A percentile compares a stretch with the other conserved stretches of the same genome.
These are phyloP conservation scores for Heracleum sosnowskyi DNA, from an alignment of 129 eudicot species.

Conservation along the genomic window DNA sequence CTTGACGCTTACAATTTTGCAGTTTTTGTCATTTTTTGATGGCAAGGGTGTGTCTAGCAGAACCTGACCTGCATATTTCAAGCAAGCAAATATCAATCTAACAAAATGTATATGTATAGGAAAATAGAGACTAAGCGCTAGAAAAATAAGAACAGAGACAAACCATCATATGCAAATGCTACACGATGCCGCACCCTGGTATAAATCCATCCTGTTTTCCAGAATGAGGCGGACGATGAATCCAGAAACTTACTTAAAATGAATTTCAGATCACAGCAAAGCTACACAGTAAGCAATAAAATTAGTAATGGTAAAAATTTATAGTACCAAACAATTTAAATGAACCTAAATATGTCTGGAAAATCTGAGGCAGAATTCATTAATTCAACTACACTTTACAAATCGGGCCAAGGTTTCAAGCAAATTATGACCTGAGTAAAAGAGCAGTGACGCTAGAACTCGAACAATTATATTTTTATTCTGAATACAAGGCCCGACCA, in stretches of 20 bases:
- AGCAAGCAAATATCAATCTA: not conserved
- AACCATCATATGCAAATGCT: slow-evolving; percentile 70
- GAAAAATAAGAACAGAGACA: slow-evolving; percentile 14
- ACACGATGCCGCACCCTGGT: slow-evolving; percentile 65
- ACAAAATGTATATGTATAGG: not conserved
- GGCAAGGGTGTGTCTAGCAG: slow-evolving; percentile 29
- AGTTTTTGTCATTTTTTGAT: slow-evolving; percentile 24
- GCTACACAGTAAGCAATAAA: slow-evolving; percentile 21
- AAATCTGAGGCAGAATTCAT: not conserved
- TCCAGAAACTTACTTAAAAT: slow-evolving; percentile 68
- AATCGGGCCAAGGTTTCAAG: too few relatives aligned
- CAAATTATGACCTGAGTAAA: too few relatives aligned
- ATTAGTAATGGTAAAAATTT: not conserved
- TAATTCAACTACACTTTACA: not conserved
- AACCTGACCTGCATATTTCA: slow-evolving; percentile 33
- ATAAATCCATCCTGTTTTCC: slow-evolving; percentile 91
- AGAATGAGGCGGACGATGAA: slow-evolving; percentile 53
- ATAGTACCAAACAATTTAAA: not conserved
- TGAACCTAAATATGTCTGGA: not conserved
- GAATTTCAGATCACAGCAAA: slow-evolving; percentile 52
- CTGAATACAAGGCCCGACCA: not conserved
- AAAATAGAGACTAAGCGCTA: not conserved
- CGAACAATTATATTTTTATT: not conserved
- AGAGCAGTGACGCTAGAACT: not conserved
- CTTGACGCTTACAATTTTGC: slow-evolving; percentile 41